Evolutionary conservation across 1,284 basidiomycete species (phyloP).

Genomic region (Ceratobasidium sp.): DNA sequence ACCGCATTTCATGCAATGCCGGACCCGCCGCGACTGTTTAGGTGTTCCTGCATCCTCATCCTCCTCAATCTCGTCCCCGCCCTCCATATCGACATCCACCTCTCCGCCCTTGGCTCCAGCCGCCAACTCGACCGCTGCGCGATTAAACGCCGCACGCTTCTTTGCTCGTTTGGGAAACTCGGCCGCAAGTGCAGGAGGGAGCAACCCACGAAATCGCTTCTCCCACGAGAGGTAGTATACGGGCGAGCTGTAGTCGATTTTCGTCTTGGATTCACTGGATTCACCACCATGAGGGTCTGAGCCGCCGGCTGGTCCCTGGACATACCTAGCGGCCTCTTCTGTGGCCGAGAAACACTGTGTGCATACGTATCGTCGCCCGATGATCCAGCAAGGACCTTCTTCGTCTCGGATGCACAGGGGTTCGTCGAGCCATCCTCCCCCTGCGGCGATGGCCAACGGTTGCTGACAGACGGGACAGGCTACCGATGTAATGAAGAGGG

Average conservation of each 20-base stretch:
- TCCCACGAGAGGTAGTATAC: constrained; percentile 34
- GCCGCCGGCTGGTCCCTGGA: neutral
- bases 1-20: constrained; percentile 36
- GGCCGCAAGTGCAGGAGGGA: constrained; percentile 9
- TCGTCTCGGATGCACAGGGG: constrained; percentile 26
- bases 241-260: constrained; percentile 17
- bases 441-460: constrained; percentile 31
- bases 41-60: neutral
- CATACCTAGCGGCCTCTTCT: constrained; percentile 33
- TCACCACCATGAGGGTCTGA: constrained; percentile 10
- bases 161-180: constrained; percentile 17
- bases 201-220: constrained; percentile 25
- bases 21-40: neutral
- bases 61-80: neutral
- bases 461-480: constrained; percentile 29
- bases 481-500: constrained; percentile 27
- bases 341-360: constrained; percentile 33
- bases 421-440: constrained; percentile 29
- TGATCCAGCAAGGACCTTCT: constrained; percentile 33
- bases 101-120: constrained; percentile 5
- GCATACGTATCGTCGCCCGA: constrained; percentile 28
- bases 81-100: neutral
- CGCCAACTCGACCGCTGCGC: neutral
- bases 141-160: constrained; percentile 13
- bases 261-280: neutral